phyloP scores from a whole-genome alignment of 495 filamentous ascomycete species.

The Tuber brumale region DNA sequence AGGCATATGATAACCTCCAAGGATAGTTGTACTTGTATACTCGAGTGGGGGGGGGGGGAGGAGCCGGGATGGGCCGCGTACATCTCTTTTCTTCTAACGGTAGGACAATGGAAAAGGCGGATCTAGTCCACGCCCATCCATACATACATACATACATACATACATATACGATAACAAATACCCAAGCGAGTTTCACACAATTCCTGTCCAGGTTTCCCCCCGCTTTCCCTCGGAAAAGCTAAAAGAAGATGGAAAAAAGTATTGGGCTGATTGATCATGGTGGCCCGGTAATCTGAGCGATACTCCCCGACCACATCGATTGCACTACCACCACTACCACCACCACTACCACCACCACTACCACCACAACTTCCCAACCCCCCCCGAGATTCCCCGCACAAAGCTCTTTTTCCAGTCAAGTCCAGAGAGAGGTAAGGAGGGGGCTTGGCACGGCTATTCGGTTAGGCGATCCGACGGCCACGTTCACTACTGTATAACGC shows the following conservation, averaged over 20 bases:
- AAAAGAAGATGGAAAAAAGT: not conserved
- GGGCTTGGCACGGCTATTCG: not conserved
- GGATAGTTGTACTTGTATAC: no score
- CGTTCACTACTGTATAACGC: not conserved
- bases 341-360: no score
- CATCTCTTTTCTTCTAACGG: not conserved
- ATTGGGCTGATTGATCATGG: not conserved
- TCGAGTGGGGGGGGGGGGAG: not conserved
- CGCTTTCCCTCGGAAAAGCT: not conserved
- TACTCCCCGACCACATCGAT: not conserved
- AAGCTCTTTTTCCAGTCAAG: not conserved
- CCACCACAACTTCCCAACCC: no score
- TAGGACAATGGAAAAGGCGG: not conserved
- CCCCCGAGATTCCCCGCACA: not conserved
- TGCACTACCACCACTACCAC: not conserved
- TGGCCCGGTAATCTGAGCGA: not conserved
- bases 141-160: no score
- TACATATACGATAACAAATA: not conserved
- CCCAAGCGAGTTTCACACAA: not conserved
- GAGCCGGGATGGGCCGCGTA: not conserved
- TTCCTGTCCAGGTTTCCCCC: not conserved
- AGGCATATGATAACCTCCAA: no score
- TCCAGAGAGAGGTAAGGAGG: not conserved
- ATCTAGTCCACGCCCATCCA: not conserved
- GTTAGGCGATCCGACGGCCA: not conserved